Evolutionary conservation across 352 stramenopile species (phyloP), one percentile per base, ranked within the genome.

Genomic region (Phytopythium helicoides): DNA sequence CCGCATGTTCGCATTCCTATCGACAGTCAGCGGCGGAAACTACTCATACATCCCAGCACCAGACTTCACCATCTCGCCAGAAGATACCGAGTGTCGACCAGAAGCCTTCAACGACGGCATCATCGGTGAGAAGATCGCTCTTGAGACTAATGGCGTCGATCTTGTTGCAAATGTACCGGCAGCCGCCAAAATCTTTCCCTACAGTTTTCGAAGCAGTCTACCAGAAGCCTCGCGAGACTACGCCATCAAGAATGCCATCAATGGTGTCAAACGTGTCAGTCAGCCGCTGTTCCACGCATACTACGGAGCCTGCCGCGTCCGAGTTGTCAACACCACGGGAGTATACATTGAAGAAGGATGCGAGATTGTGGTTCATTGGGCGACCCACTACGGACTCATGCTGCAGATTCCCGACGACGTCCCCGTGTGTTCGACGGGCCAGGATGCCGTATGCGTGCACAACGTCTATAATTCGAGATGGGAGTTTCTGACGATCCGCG

Each of bases 21-120:
- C 46, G 0, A 54, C 61, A 21, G 63, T 59, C 18, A 58, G 67
- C 35, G 62, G 53, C 31, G 9, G 54, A 35, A 56, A 62, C 22
- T 68, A 71, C 38, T 65, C 63, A 3, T 68, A 58, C 5, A 65
- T 68, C 25, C 51, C 63, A 6, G 59, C 54, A 19, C 58, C 63
- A 21, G 58, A 68, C 38, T 62, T 66, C 18, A 68, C 54, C 12
- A 51, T 60, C 1, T 71, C 65, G 16, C 63, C 63, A 33, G 54
- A 65, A 36, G 68, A 65, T 26, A 61, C 63, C 0, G 63, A 71
- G 16, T 68, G 63, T 36, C 45, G 63, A 6, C 41, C 48, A 0
- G 33, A 55, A 2, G 58, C 64, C 10, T 3, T 50, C 7, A 59
- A 62, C 33, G 52, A 53, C 7, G 54, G 59, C 3, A 18, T 60